Evolutionary conservation across 2,329 filamentous ascomycete species (phyloP).

Genomic region (Aspergillus sclerotialis): DNA sequence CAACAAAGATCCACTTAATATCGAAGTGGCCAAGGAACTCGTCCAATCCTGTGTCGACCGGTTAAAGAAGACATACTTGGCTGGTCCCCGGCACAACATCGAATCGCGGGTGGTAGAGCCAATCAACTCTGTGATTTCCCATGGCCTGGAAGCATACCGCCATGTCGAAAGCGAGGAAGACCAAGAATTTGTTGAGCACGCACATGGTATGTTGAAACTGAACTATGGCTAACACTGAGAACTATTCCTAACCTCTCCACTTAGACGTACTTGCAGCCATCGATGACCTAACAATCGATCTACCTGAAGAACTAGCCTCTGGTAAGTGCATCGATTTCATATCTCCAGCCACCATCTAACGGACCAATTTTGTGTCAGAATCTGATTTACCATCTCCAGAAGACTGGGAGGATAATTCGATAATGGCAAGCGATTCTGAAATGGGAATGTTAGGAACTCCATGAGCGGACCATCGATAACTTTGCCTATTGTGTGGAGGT

Average conservation of each 20-base stretch:
- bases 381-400: conserved; percentile 35
- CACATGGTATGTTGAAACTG: conserved; percentile 30
- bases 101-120: conserved; percentile 30
- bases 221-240: too few species aligned
- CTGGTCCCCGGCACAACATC: conserved; percentile 17
- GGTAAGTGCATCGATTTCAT: conserved; percentile 23
- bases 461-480: conserved; percentile 15
- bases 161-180: conserved; percentile 32
- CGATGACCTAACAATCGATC: conserved; percentile 29
- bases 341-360: conserved; percentile 16
- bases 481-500: conserved; percentile 2
- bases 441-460: conserved; percentile 31
- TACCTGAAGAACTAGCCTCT: conserved; percentile 33
- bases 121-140: conserved; percentile 29
- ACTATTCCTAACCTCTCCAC: too few species aligned
- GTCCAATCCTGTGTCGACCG: conserved; percentile 24
- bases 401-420: conserved; percentile 37
- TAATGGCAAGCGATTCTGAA: conserved; percentile 35
- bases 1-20: conserved; percentile 21
- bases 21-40: conserved; percentile 25
- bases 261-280: conserved; percentile 25
- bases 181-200: conserved; percentile 22
- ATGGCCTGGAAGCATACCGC: conserved; percentile 33
- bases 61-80: conserved; percentile 25
- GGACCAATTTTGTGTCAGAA: conserved; percentile 21